Percentiles rank a stretch among this genome's conserved stretches.
phyloP scores from a whole-genome alignment of 371 early-diverging fungal genomes.

The Apophysomyces elegans region DNA sequence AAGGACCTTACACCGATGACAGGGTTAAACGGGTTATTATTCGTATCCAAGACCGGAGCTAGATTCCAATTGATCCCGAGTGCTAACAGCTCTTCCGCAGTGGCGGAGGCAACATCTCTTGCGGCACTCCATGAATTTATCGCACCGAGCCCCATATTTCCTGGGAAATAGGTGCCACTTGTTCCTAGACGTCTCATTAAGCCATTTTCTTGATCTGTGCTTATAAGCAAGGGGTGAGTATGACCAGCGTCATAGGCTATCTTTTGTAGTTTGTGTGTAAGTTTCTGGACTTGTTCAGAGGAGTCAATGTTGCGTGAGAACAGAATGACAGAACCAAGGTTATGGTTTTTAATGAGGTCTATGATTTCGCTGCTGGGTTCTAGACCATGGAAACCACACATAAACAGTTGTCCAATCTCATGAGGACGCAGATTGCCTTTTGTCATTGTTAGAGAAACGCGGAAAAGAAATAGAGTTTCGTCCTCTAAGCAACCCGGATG shows the following conservation, averaged over 20 bases:
- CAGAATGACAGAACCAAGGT: constrained; percentile 49
- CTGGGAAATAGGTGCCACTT: constrained; percentile 49
- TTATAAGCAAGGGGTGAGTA: constrained; percentile 43
- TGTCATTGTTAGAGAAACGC: not conserved
- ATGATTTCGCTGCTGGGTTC: constrained; percentile 45
- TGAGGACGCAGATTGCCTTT: not conserved
- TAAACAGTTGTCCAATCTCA: constrained; percentile 43
- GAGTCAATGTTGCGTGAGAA: constrained; percentile 54
- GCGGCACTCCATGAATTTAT: constrained; percentile 36
- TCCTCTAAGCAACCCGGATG: not conserved
- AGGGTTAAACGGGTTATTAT: constrained; percentile 51
- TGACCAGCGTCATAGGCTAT: constrained; percentile 50
- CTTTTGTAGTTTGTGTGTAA: constrained; percentile 37
- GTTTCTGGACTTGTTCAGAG: constrained; percentile 33
- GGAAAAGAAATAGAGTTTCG: not conserved
- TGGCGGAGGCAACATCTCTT: constrained; percentile 38
- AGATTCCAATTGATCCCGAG: constrained; percentile 57
- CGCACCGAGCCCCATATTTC: constrained; percentile 52
- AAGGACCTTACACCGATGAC: constrained; percentile 54
- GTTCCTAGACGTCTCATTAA: constrained; percentile 47
- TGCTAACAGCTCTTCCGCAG: constrained; percentile 37
- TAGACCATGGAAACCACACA: constrained; percentile 51
- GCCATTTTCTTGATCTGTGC: constrained; percentile 55
- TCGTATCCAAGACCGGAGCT: constrained; percentile 51
- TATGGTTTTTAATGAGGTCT: constrained; percentile 46